Base-by-base conservation (phyloP, 202 grass and related monocot genomes). In the Brachypodium distachyon region DNA sequence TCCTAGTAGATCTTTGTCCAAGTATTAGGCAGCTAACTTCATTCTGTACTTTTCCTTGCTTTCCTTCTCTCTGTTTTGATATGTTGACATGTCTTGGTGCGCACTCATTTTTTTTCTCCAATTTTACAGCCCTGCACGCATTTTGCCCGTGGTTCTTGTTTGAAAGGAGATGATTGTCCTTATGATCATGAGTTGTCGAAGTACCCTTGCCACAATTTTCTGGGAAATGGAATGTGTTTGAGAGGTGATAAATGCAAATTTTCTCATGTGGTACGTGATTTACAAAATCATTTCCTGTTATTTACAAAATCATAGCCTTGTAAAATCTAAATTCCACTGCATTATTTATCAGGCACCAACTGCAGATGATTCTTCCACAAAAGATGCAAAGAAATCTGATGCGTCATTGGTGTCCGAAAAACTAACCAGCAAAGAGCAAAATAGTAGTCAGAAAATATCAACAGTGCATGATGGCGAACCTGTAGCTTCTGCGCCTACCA, bases 191-290 rank as follows among this genome's bases (percentile, higher is more conserved):
- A 93, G 33, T 77, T 99, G 33, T 95, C 74, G 23, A 99, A 96
- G 75, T 90, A 99, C 71, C 85, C 83, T 50, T 99, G 96, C 71
- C 96, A 93, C 64, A 90, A 93, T 54, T 89, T 89, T 82, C n/a
- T 87, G 61, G 83, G 89, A 63, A 90, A 79, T 78, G 87, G 92
- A 77, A 85, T 36, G 70, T 99, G 96, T 33, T 62, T 61, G 14
- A 91, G 96, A 91, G 90, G 92, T 57, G 89, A 85, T 63, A 93
- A 81, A 73, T 99, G 96, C 89, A 96, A 96, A 73, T 99, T 99
- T 85, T 99, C 96, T 56, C 92, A 99, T 73, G 85, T 82, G 82
- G 96, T 95, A 87, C 2, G 61, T 72, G 46, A 40, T 62, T 75
- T 42, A 2, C 43, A 8, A 25, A 54, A 74, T 53, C 9, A 46